phyloP scores from a whole-genome alignment of 495 filamentous ascomycete species.

The Aeminium ludgeri region DNA sequence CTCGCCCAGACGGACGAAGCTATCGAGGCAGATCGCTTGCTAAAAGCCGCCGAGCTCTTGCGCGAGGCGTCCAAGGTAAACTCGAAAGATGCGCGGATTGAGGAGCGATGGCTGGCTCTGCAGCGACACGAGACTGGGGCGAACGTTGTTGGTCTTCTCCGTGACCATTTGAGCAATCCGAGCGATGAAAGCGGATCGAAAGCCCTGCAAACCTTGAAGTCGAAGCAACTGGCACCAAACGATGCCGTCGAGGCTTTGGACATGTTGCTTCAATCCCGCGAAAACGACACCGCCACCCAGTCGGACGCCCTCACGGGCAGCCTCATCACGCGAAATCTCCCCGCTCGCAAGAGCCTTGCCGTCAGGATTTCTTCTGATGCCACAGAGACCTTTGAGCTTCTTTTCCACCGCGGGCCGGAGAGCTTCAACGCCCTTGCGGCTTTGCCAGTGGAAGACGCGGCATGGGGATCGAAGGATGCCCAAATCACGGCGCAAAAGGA shows the following conservation, averaged over 20 bases:
- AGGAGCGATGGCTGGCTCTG: constrained; percentile 9
- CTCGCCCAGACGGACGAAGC: constrained; percentile 6
- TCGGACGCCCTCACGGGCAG: constrained; percentile 42
- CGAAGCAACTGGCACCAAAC: constrained; percentile 34
- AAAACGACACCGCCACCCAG: constrained; percentile 28
- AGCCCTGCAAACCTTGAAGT: constrained; percentile 36
- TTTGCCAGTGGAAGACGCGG: constrained; percentile 36
- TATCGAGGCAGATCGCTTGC: background rate
- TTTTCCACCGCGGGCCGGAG: constrained; percentile 45
- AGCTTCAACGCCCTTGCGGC: constrained; percentile 40
- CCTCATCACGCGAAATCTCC: constrained; percentile 33
- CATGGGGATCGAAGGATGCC: constrained; percentile 38
- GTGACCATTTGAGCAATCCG: constrained; percentile 32
- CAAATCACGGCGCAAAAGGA: constrained; percentile 36
- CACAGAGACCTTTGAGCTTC: constrained; percentile 35
- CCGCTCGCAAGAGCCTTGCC: constrained; percentile 40
- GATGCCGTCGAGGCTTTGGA: constrained; percentile 39
- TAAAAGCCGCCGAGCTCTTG: constrained; percentile 9
- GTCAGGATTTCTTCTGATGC: constrained; percentile 32
- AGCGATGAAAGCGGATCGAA: constrained; percentile 42
- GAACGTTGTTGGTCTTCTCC: background rate
- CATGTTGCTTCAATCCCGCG: constrained; percentile 32
- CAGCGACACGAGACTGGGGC: background rate
- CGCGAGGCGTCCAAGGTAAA: constrained; percentile 11
- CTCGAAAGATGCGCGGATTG: constrained; percentile 2